Conservation (phyloP, 805 yeast genomes). For the Pichia phayaonensis region DNA sequence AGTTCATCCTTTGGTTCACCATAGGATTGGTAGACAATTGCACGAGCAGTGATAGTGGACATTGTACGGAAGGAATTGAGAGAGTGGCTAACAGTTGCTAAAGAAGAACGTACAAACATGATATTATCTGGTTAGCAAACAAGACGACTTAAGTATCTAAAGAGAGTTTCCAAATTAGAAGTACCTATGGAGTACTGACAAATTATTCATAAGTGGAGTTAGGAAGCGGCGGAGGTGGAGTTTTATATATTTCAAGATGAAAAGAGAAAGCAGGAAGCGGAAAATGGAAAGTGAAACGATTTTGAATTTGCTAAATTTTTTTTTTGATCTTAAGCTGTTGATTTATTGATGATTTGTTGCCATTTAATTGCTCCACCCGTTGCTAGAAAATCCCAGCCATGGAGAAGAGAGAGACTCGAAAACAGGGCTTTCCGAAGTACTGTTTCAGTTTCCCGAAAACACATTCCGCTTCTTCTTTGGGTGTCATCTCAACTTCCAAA, state of each 20-base stretch:
- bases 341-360: neutral
- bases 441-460: constrained; percentile 1
- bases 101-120: constrained; percentile 2
- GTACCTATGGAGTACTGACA: no score
- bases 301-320: neutral
- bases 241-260: no score
- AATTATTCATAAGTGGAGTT: no score
- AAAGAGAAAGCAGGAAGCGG: neutral
- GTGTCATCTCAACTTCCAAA: neutral
- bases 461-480: constrained; percentile 7
- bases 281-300: neutral
- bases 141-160: no score
- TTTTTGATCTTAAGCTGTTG: no score
- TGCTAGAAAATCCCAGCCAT: neutral
- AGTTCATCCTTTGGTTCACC: constrained; percentile 60
- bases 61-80: constrained; percentile 7
- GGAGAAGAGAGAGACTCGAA: neutral
- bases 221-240: neutral
- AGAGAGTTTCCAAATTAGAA: no score
- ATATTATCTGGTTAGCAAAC: no score
- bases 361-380: no score
- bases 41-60: constrained; percentile 36
- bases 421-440: neutral
- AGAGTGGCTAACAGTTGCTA: neutral
- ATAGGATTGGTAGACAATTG: constrained; percentile 59